Conservation (phyloP, 176 grass and related monocot genomes). For the Otatea glauca region DNA sequence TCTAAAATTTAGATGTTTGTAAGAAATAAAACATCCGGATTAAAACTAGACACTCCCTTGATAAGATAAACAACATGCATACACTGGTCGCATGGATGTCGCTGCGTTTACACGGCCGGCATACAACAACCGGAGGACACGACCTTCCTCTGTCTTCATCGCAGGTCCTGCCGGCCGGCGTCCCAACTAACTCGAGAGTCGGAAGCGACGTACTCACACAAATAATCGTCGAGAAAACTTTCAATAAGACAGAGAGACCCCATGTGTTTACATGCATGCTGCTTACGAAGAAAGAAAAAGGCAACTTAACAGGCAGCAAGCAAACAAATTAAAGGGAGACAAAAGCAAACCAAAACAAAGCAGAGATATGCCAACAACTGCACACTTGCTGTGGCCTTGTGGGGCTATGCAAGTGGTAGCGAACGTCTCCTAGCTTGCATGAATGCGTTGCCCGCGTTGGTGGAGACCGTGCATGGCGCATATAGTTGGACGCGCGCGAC, state of each 20-base stretch:
- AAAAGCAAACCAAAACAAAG: neutral
- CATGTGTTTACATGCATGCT: neutral
- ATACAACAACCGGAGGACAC: constrained; percentile 22
- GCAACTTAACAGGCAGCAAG: neutral
- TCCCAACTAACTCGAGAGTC: neutral
- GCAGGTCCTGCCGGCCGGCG: neutral
- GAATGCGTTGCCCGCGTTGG: neutral
- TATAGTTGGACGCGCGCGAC: neutral
- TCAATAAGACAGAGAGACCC: neutral
- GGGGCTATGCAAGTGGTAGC: neutral
- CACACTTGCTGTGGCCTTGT: neutral
- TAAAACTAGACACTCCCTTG: too few relatives aligned
- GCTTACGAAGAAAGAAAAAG: neutral
- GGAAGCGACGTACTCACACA: neutral
- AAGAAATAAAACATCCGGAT: too few relatives aligned
- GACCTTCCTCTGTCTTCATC: constrained; percentile 2
- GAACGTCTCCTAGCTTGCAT: neutral
- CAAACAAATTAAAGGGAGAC: neutral
- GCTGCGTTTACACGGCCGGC: constrained; percentile 23
- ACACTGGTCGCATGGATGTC: neutral
- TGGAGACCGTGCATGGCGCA: constrained; percentile 31
- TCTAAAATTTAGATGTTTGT: too few relatives aligned
- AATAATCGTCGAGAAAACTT: neutral
- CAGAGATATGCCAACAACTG: neutral
- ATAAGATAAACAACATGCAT: neutral